phyloP scores from a whole-genome alignment of 2,329 filamentous ascomycete genomes.

The Arthroderma sp. region DNA sequence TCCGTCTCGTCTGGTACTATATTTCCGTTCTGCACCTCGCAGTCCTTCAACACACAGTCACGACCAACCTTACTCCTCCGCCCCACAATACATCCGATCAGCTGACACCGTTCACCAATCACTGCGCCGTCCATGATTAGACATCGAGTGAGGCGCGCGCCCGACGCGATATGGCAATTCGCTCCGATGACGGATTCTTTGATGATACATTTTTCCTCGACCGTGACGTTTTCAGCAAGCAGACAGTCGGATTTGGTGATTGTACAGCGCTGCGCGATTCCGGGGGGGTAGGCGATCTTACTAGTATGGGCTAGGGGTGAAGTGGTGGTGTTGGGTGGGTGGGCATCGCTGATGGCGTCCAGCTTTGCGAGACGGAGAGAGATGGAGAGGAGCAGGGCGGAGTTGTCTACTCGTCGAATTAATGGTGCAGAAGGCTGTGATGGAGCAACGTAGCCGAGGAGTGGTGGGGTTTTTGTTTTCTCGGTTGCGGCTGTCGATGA shows the following conservation, averaged over 20 bases:
- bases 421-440: slow-evolving; percentile 45
- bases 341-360: slow-evolving; percentile 46
- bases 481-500: slow-evolving; percentile 4
- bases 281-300: slow-evolving; percentile 74
- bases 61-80: slow-evolving; percentile 72
- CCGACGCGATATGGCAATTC: slow-evolving; percentile 72
- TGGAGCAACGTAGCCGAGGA: slow-evolving; percentile 70
- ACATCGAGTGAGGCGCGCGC: slow-evolving; percentile 77
- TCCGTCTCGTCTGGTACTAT: slow-evolving; percentile 67
- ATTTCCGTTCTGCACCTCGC: slow-evolving; percentile 79
- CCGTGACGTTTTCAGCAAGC: slow-evolving; percentile 75
- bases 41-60: slow-evolving; percentile 67
- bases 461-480: slow-evolving; percentile 50
- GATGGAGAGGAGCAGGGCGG: slow-evolving; percentile 64
- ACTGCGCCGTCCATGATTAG: slow-evolving; percentile 85
- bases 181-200: slow-evolving; percentile 84
- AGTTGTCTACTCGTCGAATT: slow-evolving; percentile 78
- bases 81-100: slow-evolving; percentile 80
- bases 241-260: slow-evolving; percentile 73
- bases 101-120: slow-evolving; percentile 68
- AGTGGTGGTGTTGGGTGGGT: slow-evolving; percentile 38
- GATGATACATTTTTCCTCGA: slow-evolving; percentile 82
- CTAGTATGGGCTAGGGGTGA: slow-evolving; percentile 65
- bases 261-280: slow-evolving; percentile 66
- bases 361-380: slow-evolving; percentile 81